phyloP scores from a whole-genome alignment of 768 basidiomycete genomes.

The Sporobolomyces pararoseus region DNA sequence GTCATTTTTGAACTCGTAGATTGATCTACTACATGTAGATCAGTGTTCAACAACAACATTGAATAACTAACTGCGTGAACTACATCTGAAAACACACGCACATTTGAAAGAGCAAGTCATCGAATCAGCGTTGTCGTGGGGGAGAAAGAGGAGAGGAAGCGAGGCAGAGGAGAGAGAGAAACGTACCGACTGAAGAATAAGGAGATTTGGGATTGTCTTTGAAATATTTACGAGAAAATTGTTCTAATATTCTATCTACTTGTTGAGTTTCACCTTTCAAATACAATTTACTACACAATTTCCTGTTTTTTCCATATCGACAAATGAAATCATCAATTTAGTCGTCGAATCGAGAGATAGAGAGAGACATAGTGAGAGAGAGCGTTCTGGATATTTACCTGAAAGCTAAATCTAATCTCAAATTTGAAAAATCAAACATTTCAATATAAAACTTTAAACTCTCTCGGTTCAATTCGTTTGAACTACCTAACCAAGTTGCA shows the following conservation, averaged over 20 bases:
- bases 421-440: constrained; percentile 76
- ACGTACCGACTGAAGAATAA: constrained; percentile 81
- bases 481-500: constrained; percentile 90
- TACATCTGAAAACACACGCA: constrained; percentile 57
- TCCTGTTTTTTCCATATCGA: constrained; percentile 53
- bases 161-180: background rate
- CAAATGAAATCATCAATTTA: background rate
- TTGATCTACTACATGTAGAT: constrained; percentile 91
- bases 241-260: constrained; percentile 90
- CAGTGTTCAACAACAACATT: constrained; percentile 88
- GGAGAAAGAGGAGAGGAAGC: background rate
- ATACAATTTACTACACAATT: constrained; percentile 83
- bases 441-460: constrained; percentile 77
- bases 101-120: too few species aligned
- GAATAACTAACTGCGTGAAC: constrained; percentile 95
- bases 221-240: constrained; percentile 85
- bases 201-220: constrained; percentile 76
- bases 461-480: constrained; percentile 48
- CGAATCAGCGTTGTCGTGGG: constrained; percentile 21
- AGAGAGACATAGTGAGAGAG: background rate
- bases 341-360: background rate
- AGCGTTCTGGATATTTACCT: too few species aligned
- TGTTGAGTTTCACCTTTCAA: constrained; percentile 96
- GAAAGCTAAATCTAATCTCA: constrained; percentile 84
- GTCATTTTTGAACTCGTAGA: constrained; percentile 71